Evolutionary conservation across 495 filamentous ascomycete genomes (phyloP).

Genomic region (Podospora appendiculata): DNA sequence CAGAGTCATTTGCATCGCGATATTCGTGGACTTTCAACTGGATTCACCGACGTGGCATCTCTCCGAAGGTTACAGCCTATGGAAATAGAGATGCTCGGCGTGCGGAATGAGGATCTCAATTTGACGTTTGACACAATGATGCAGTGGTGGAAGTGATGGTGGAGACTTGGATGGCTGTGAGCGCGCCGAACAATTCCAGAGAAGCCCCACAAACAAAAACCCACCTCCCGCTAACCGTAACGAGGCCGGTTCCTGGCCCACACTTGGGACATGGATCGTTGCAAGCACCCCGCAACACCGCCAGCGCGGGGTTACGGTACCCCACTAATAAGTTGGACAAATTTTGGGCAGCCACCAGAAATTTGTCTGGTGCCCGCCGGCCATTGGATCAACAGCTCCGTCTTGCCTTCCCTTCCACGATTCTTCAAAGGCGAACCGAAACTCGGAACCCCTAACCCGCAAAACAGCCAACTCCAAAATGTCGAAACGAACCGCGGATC

Average conservation of each 20-base stretch:
- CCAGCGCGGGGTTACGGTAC: slow-evolving; percentile 11
- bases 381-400: neutral
- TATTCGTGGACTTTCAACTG: too few species aligned
- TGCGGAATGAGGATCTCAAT: too few species aligned
- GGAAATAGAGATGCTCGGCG: too few species aligned
- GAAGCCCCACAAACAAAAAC: neutral
- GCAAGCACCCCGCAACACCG: slow-evolving; percentile 1
- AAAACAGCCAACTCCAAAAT: slow-evolving; percentile 33
- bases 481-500: slow-evolving; percentile 61
- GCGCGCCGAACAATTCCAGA: neutral
- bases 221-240: neutral
- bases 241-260: neutral
- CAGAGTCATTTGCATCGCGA: too few species aligned
- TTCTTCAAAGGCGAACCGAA: too few species aligned
- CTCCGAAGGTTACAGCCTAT: too few species aligned
- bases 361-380: neutral
- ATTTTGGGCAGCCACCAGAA: slow-evolving; percentile 4
- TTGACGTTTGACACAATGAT: too few species aligned
- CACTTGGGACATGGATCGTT: neutral
- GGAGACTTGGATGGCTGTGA: too few species aligned
- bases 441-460: too few species aligned
- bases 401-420: too few species aligned
- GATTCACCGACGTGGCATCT: too few species aligned
- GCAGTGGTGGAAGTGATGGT: too few species aligned
- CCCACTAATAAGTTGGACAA: slow-evolving; percentile 23